Evolutionary conservation across 169 alveolate genomes (phyloP), one percentile per base, ranked within the genome.

Genomic region (Miamiensis avidus): DNA sequence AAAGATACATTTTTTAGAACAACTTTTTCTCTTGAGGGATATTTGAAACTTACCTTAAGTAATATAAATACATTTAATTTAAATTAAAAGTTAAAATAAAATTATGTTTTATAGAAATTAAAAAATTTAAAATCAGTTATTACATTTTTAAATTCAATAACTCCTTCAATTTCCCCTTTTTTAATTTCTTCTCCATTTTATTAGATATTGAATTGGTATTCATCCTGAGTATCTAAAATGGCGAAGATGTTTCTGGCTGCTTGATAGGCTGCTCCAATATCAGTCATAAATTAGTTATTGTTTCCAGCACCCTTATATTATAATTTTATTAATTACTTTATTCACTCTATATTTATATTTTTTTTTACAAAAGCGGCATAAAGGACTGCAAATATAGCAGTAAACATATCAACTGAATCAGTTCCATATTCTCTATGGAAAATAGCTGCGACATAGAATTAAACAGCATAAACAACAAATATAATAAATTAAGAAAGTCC

Each of bases 11-110:
- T 89, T 65, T 85, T 82, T 26, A 91, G 78, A 0, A 88, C 86
- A 74, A 81, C 79, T 6, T 81, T 64, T 6, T 78, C 79, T 6
- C 91, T 74, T 34, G 89, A 33, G 6, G 91, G 94, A 65, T 91
- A 91, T 78, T 89, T 76, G 83, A 91, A 91, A 87, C 91, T 82
- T 29, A 91, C 89, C 74, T 91, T 82, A n/a, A n/a, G n/a, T n/a
- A n/a, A n/a, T n/a, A n/a, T n/a, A n/a, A n/a, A n/a, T n/a, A n/a
- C n/a, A n/a, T n/a, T n/a, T n/a, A n/a, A n/a, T n/a, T n/a, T n/a
- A n/a, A n/a, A n/a, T n/a, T n/a, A n/a, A n/a, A n/a, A n/a, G n/a
- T n/a, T n/a, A n/a, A n/a, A n/a, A n/a, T n/a, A n/a, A n/a, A n/a
- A n/a, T n/a, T n/a, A n/a, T n/a, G n/a, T n/a, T n/a, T n/a, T n/a